These are phyloP conservation scores for Penicillium sp. DNA, from an alignment of 2,329 filamentous ascomycete genomes.

Conservation along the genomic window DNA sequence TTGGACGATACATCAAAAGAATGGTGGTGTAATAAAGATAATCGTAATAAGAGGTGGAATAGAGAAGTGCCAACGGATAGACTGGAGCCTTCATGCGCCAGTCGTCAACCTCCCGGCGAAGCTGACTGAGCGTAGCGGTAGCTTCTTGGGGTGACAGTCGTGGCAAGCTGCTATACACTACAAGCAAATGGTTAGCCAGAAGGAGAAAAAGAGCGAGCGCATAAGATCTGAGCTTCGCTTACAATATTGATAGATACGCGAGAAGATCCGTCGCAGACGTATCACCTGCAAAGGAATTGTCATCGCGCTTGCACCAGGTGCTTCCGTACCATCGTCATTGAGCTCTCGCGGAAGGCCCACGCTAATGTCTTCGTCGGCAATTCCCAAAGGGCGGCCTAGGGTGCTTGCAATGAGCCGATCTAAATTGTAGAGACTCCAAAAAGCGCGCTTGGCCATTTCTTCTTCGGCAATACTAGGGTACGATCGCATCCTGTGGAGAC, in stretches of 20 bases:
- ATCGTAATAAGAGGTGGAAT: conserved; percentile 44
- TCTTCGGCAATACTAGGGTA: conserved; percentile 33
- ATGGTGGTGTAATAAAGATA: conserved; percentile 43
- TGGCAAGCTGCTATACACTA: conserved; percentile 40
- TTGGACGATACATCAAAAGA: conserved; percentile 41
- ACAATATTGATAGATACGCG: conserved; percentile 42
- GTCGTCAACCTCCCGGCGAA: conserved; percentile 40
- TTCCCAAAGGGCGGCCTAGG: conserved; percentile 40
- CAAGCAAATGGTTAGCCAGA: background rate
- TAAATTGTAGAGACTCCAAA: conserved; percentile 48
- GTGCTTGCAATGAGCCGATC: conserved; percentile 44
- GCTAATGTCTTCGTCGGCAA: conserved; percentile 45
- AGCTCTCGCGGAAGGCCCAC: conserved; percentile 40
- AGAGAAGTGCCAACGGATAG: conserved; percentile 38
- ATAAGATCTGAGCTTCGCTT: conserved; percentile 10
- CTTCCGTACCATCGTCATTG: conserved; percentile 41
- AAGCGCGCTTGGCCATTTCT: conserved; percentile 44
- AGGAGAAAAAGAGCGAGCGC: background rate
- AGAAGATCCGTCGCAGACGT: conserved; percentile 39
- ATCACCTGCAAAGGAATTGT: conserved; percentile 42
- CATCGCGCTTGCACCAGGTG: conserved; percentile 37
- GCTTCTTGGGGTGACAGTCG: conserved; percentile 30
- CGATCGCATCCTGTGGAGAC: conserved; percentile 36
- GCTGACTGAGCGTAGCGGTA: conserved; percentile 28
- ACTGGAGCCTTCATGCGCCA: conserved; percentile 40